Evolutionary conservation across 2,329 filamentous ascomycete genomes (phyloP).

Genomic region (Atkinsonella texensis): DNA sequence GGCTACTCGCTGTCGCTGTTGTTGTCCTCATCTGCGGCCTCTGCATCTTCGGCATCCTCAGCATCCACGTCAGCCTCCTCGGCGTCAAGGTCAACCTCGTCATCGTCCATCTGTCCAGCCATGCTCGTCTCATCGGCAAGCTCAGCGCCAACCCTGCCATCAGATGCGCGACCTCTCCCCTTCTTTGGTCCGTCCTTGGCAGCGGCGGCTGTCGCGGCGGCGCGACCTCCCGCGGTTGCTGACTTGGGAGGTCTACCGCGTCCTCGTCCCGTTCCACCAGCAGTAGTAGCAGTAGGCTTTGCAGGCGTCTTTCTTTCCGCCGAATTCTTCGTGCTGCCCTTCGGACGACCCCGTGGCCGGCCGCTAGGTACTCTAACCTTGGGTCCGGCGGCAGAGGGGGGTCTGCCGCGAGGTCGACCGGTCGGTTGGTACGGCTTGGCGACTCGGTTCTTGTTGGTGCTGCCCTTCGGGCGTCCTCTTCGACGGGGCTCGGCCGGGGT

Average conservation of each 20-base stretch:
- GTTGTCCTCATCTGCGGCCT: constrained; percentile 8
- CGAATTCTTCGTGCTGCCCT: constrained; percentile 25
- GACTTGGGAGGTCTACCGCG: constrained; percentile 17
- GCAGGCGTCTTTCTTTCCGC: constrained; percentile 6
- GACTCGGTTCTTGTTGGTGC: constrained; percentile 7
- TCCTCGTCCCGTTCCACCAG: constrained; percentile 9
- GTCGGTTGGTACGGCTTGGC: constrained; percentile 24
- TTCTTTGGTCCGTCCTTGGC: constrained; percentile 11
- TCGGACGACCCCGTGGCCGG: constrained; percentile 36
- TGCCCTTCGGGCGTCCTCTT: constrained; percentile 3
- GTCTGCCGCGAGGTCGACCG: constrained; percentile 32
- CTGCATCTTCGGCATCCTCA: constrained; percentile 10
- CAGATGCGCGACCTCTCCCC: constrained; percentile 4
- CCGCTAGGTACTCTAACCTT: constrained; percentile 24
- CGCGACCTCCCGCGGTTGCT: constrained; percentile 12
- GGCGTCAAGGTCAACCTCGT: neutral
- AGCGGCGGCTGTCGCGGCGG: constrained; percentile 7
- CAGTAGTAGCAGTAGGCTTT: constrained; percentile 7
- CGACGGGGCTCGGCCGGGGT: neutral
- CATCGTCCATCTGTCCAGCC: neutral
- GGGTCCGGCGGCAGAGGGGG: constrained; percentile 22
- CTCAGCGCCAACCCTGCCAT: neutral
- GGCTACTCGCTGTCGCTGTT: constrained; percentile 11
- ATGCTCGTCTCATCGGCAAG: neutral
- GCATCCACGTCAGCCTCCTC: constrained; percentile 15